phyloP scores from a whole-genome alignment of 2,329 filamentous ascomycete genomes.

The Myriosclerotinia scirpicola region DNA sequence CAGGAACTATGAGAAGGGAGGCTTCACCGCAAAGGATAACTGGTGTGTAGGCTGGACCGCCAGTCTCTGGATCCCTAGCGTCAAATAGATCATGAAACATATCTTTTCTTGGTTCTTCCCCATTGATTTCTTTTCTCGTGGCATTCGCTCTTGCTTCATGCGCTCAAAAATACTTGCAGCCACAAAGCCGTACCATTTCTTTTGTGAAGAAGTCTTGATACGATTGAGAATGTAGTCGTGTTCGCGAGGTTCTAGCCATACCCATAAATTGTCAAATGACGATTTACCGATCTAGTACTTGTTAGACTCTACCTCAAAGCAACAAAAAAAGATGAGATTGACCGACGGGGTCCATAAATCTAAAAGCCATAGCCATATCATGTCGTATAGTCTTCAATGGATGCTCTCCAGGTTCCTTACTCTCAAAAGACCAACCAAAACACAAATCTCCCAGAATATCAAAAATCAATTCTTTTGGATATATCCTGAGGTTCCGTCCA shows the following conservation, averaged over 20 bases:
- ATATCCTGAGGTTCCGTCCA: no score
- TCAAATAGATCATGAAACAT: conserved; percentile 65
- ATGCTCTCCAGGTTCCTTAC: no score
- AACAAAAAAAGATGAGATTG: no score
- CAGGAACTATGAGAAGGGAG: neutral
- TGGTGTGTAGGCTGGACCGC: conserved; percentile 63
- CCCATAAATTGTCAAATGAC: neutral
- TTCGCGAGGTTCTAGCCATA: neutral
- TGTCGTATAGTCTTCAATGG: no score
- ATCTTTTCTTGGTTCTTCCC: neutral
- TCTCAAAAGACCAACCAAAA: no score
- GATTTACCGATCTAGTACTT: neutral
- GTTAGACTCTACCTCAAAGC: no score
- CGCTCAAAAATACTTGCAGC: neutral
- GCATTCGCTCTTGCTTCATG: neutral
- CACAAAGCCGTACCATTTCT: neutral
- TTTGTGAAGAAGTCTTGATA: neutral
- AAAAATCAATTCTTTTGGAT: no score
- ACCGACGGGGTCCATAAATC: no score
- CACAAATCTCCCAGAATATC: no score
- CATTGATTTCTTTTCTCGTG: neutral
- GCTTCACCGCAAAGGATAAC: neutral
- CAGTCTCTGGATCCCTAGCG: conserved; percentile 86
- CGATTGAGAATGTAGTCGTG: neutral
- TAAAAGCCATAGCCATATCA: no score